Evolutionary conservation across 208 protist species (phyloP).

Genomic region (Crithidia fasciculata): DNA sequence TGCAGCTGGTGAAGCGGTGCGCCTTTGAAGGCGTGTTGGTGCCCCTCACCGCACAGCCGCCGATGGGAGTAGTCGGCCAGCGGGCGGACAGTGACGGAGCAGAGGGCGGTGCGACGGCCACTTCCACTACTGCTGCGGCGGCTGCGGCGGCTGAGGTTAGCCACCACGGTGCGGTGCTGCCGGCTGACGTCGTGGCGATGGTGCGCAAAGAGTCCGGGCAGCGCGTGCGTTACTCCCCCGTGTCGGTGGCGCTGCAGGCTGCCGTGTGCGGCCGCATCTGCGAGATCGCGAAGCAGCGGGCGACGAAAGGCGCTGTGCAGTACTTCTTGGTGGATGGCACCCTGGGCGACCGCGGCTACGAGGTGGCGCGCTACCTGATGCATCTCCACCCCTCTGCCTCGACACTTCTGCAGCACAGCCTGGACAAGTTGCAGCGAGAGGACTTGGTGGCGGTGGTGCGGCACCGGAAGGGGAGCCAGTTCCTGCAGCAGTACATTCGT

Average conservation of each 20-base stretch:
- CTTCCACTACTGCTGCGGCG: not conserved
- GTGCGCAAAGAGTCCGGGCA: conserved; percentile 54
- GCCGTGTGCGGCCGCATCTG: conserved; percentile 53
- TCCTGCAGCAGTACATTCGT: conserved; percentile 82
- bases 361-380: conserved; percentile 75
- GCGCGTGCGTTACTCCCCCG: conserved; percentile 63
- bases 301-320: conserved; percentile 61
- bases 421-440: conserved; percentile 72
- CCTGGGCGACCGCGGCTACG: conserved; percentile 63
- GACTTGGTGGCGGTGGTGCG: conserved; percentile 56
- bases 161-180: conserved; percentile 43
- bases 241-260: conserved; percentile 55
- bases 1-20: conserved; percentile 73
- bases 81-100: not conserved
- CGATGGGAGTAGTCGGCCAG: not conserved
- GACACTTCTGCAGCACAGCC: conserved; percentile 54
- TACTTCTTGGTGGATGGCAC: conserved; percentile 68
- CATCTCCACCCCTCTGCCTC: conserved; percentile 70
- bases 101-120: not conserved
- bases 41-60: not conserved
- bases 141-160: conserved; percentile 22
- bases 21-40: conserved; percentile 48
- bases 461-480: conserved; percentile 69
- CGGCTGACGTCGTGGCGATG: conserved; percentile 54
- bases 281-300: conserved; percentile 35